Evolutionary conservation across 164 flowering plant species (phyloP).

Genomic region (Stephania yunnanensis): DNA sequence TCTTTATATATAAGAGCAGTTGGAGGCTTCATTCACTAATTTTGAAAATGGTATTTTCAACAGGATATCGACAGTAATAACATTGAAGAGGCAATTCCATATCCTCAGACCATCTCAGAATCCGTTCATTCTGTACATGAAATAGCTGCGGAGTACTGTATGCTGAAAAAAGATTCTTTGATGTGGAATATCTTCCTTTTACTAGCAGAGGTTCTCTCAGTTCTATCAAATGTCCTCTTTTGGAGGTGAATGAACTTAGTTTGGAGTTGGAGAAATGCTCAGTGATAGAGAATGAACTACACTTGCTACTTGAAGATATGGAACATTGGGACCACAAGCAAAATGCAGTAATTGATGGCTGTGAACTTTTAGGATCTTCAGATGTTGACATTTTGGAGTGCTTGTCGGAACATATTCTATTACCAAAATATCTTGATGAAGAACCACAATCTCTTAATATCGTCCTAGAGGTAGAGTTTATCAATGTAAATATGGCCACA

Average conservation of each 20-base stretch:
- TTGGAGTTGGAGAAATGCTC: constrained; percentile 20
- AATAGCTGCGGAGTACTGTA: constrained; percentile 25
- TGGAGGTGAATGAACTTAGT: constrained; percentile 60
- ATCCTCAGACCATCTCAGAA: constrained; percentile 28
- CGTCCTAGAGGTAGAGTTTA: constrained; percentile 36
- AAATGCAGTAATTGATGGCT: constrained; percentile 19
- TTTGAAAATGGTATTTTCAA: constrained; percentile 12
- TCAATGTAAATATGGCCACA: constrained; percentile 25
- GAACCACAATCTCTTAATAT: constrained; percentile 20
- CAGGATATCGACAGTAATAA: constrained; percentile 39
- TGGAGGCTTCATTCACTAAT: not conserved
- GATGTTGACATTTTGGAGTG: constrained; percentile 31
- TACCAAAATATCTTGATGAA: constrained; percentile 26
- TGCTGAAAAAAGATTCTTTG: constrained; percentile 22
- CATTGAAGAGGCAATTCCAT: constrained; percentile 22
- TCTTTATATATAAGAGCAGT: not conserved
- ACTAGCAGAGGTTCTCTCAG: constrained; percentile 20
- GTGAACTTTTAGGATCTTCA: constrained; percentile 37
- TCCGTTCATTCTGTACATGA: constrained; percentile 44
- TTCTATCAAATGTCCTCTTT: constrained; percentile 31
- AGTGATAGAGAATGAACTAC: constrained; percentile 30
- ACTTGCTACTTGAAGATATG: constrained; percentile 28
- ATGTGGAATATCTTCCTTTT: constrained; percentile 34
- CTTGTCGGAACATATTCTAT: constrained; percentile 26
- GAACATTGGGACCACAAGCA: constrained; percentile 20